Evolutionary conservation across 305 asterid genomes (phyloP), one percentile per base, ranked within the genome.

Genomic region (Salvia sclarea): DNA sequence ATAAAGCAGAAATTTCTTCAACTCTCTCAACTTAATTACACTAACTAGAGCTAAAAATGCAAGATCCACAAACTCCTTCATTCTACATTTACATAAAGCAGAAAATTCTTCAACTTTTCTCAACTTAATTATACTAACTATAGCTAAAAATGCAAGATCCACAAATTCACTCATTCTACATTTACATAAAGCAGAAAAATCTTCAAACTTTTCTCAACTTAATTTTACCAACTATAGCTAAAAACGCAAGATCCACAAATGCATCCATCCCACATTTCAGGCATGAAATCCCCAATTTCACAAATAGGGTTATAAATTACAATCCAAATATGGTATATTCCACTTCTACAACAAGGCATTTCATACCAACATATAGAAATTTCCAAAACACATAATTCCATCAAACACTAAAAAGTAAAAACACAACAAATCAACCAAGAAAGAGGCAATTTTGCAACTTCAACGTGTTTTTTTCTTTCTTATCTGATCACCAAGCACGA

Each of bases 21-120:
- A 72, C 38, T 44, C 31, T 65, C 35, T 49, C 75, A 52, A 14
- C 31, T 68, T 47, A 13, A 31, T 24, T 45, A 9, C 59, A 47
- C 52, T 3, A 71, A 80, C 50, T 18, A 22, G 1, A 41, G 24
- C 50, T 24, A 49, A 3, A 79, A 75, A 62, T 67, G 62, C 73
- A 67, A 55, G 71, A 69, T 68, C 76, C 69, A 65, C 73, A 62
- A 45, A n/a, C n/a, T n/a, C n/a, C n/a, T n/a, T n/a, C n/a, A n/a
- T n/a, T n/a, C 85, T 53, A 76, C 93, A 84, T 87, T 93, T 85
- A 79, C 22, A 71, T 20, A 62, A 65, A 25, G 44, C 61, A 80
- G 54, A 76, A 63, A 62, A 52, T n/a, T 7, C 71, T 49, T 38
- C 16, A 61, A 72, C 38, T 44, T 31, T n/a, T 65, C 35, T 49